Evolutionary conservation across 2,329 filamentous ascomycete genomes (phyloP), one percentile per base, ranked within the genome.

Genomic region (Alternaria rosae): DNA sequence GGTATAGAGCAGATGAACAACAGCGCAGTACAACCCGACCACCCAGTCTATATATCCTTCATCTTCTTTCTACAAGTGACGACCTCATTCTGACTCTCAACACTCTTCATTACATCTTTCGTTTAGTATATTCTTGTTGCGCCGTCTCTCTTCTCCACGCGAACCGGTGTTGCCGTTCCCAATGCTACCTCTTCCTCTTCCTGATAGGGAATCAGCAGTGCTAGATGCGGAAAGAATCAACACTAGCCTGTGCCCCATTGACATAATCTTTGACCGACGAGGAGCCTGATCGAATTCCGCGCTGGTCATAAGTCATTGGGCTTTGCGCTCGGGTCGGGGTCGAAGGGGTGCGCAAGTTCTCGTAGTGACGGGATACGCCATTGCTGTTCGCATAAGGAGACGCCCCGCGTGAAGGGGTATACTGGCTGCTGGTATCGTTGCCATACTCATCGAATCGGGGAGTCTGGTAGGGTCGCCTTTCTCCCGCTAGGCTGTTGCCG

Each of bases 1-100:
- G 65, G 67, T 70, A 70, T 70, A 61, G 55, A 52, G 54, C 63
- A 61, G 64, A 61, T 15, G 57, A 62, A 62, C 57, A 64, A 59
- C 62, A 61, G 57, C 48, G 43, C 53, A 51, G 25, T 52, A 59
- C 54, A 57, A 32, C 54, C 54, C 57, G 43, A 45, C 52, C 38
- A 20, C 43, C 38, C n/a, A n/a, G 21, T 57, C 47, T 30, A 51
- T 57, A 17, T 30, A 38, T 35, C 54, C 54, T 51, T 48, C 28
- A 20, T 42, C 15, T n/a, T 23, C 17, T 25, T 30, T 48, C 15
- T 17, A 42, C 11, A 42, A 23, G 43, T 13, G 10, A 41, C 32
- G 10, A 28, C 32, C 11, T 26, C 20, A 32, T 11, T 13, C 5
- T n/a, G 17, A 11, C 26, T 8, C 41, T 30, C 21, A 21, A 23